Conservation (phyloP, 345 rosid genomes). For the Corchorus olitorius region DNA sequence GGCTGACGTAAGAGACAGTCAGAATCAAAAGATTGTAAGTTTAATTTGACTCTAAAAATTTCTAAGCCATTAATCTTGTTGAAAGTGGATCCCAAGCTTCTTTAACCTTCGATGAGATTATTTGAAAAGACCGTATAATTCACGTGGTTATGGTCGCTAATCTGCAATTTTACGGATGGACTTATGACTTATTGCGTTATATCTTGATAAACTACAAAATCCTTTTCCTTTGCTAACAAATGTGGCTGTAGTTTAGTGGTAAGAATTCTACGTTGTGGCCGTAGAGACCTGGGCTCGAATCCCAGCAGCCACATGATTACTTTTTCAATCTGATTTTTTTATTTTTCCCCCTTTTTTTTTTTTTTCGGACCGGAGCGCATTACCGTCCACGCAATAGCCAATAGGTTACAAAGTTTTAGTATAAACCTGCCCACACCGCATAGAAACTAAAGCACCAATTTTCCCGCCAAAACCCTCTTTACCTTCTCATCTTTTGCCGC, state of each 20-base stretch:
- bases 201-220: no score
- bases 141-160: no score
- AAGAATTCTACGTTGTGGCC: conserved; percentile 88
- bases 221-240: no score
- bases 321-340: not conserved
- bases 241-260: conserved; percentile 89
- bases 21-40: not conserved
- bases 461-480: conserved; percentile 51
- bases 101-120: no score
- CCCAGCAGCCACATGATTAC: conserved; percentile 66
- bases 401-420: not conserved
- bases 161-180: no score
- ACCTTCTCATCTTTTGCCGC: conserved; percentile 23
- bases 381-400: not conserved
- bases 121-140: no score
- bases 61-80: no score
- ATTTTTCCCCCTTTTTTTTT: no score
- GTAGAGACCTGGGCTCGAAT: conserved; percentile 93
- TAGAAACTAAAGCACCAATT: conserved; percentile 15
- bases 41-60: no score
- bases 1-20: not conserved
- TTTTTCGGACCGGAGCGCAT: no score
- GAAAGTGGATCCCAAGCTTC: no score
- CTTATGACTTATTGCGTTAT: no score
- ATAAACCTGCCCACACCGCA: not conserved